Base-by-base conservation (phyloP, 306 rosid species). In the Quercus suber region DNA sequence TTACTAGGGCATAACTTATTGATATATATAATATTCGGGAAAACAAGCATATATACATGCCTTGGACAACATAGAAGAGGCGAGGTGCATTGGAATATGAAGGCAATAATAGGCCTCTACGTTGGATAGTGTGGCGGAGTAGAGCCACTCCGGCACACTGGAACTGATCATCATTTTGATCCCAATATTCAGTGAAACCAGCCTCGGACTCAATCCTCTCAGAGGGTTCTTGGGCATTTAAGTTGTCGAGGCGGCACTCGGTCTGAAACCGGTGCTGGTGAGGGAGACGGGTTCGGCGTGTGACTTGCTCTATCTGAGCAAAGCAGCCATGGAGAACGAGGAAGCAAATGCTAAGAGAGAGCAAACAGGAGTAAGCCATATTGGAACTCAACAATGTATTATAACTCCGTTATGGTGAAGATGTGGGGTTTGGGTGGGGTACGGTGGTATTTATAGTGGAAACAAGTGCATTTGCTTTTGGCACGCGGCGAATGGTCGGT, bases 71-170 rank as follows among this genome's bases (percentile, higher is more conserved):
- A 33, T 55, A 83, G 51, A 71, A 1, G 52, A 79, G 58, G 25
- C 59, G 73, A 41, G 87, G 87, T 5, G 87, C 57, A 57, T 71
- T 83, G 55, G 80, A 14, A 75, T 35, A 79, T 7, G 58, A 60
- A 27, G 86, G 86, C 55, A 75, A 68, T 52, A 83, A 65, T 5
- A 83, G n/a, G 72, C 78, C 86, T 71, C 33, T 67, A 10, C 71
- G 74, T 5, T 73, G 67, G 74, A 83, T 75, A 20, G 23, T 55
- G 75, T 83, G 59, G 63, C 83, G 83, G 76, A 75, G 11, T 18
- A 77, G 56, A 52, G 76, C 73, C 15, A 63, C 86, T 18, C 86
- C 86, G n/a, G 77, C 74, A 31, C 86, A 83, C 53, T 61, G 78
- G 60, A 83, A 71, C 71, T 83, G 78, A 0, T 14, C 63, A 19